Evolutionary conservation across 495 filamentous ascomycete genomes (phyloP).

Genomic region (Penicillium waksmanii): DNA sequence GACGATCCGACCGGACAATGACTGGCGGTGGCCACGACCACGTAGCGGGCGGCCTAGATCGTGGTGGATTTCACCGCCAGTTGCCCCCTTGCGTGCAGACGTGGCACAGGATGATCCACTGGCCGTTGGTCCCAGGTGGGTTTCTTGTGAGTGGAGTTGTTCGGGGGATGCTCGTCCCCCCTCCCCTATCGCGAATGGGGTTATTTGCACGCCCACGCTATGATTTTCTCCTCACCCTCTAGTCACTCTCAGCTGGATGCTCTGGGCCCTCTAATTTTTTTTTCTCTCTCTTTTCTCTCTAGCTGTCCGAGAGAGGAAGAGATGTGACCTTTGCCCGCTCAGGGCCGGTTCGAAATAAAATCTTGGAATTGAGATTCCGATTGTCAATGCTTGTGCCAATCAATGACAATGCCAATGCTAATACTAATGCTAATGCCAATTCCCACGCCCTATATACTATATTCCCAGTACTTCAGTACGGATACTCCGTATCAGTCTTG

Average conservation of each 20-base stretch:
- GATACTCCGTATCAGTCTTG: no score
- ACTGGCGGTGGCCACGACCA: slow-evolving; percentile 34
- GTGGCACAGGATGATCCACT: slow-evolving; percentile 22
- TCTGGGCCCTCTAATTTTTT: no score
- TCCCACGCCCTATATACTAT: neutral
- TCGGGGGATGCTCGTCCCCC: neutral
- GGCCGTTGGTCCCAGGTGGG: slow-evolving; percentile 1
- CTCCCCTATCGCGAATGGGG: neutral
- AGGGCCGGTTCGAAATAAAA: neutral
- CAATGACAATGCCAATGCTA: no score
- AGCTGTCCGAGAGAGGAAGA: neutral
- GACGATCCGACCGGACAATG: slow-evolving; percentile 36
- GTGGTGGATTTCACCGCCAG: slow-evolving; percentile 38
- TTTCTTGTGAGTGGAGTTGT: slow-evolving; percentile 8
- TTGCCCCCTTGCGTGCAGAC: slow-evolving; percentile 35
- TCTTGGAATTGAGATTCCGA: neutral
- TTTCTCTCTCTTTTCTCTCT: no score
- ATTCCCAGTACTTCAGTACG: neutral
- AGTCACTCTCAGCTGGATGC: neutral
- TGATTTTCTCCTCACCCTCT: neutral
- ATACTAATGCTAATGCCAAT: no score
- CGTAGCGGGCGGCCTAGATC: slow-evolving; percentile 33
- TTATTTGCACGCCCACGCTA: neutral
- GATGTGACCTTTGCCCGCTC: neutral
- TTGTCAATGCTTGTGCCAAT: neutral